Evolutionary conservation across 2,329 filamentous ascomycete species (phyloP), one percentile per base, ranked within the genome.

Genomic region (Triangularia verruculosa): DNA sequence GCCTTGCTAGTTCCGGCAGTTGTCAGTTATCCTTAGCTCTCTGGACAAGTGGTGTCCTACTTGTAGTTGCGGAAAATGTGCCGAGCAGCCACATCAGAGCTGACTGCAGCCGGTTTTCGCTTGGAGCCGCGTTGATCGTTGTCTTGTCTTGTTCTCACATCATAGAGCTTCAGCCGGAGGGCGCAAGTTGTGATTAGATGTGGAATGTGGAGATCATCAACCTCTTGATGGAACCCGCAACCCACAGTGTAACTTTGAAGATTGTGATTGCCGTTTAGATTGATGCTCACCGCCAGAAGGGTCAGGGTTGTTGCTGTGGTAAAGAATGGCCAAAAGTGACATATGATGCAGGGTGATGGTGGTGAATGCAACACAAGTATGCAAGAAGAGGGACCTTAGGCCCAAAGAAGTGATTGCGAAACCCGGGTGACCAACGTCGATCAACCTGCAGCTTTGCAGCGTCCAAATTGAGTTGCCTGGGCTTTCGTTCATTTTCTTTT

Each of bases 331-430:
- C 6, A 12, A 39, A 56, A 52, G 32, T 27, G n/a, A 54, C 28
- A 15, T 55, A 43, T n/a, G n/a, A 51, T 68, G 67, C 65, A 64
- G 58, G 24, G 53, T 57, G 59, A 53, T 57, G 57, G 43, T 63
- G 59, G 58, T 60, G 59, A 64, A 65, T 69, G 68, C 64, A 67
- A 70, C 69, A 64, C 52, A 53, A 54, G 6, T 32, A 62, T 66
- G 63, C 65, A 53, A 47, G 51, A 62, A 55, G 17, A 28, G 22
- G 47, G 30, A 34, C 27, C 27, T 43, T 32, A 61, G 25, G 22
- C 61, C 56, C 60, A 64, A 43, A 55, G 17, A 30, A 39, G 24
- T 30, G 53, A 62, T 57, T 12, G 58, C 47, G 60, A 64, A 61
- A 69, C 63, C 67, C 64, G 57, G 66, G 67, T 61, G 66, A 63